Base-by-base conservation (phyloP, 83 land plant genomes). In the Isoetes engelmannii region DNA sequence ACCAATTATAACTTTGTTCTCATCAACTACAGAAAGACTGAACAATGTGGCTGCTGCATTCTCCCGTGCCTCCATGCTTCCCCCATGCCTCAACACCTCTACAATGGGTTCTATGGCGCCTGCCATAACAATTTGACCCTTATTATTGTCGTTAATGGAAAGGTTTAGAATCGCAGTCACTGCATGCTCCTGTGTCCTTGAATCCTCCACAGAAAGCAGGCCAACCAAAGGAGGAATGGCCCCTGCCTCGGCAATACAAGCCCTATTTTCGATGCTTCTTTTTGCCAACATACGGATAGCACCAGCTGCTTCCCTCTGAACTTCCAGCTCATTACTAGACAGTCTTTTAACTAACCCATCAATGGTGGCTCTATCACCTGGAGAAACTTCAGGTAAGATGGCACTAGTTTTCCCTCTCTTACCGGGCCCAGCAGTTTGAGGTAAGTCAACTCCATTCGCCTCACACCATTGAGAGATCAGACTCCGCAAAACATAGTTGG, bases 1-100 rank as follows among this genome's bases (percentile, higher is more conserved):
- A 13, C 79, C 79, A 15, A 76, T 76, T 6, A 58, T 21, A 5
- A 48, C 70, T 60, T 73, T 73, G 65, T 73, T 67, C 21, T 73
- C 71, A 61, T 78, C 80, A 37, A 65, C 61, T 28, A 51, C 56
- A 7, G 71, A 78, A 21, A 78, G n/a, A 65, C 13, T 65, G 8
- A 21, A 37, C 19, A 42, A n/a, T 4, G 19, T 44, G 41, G 67
- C 19, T 42, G 67, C 67, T 42, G 42, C 19, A 65, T 42, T 44
- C 45, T 42, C 19, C 2, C 42, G 8, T 10, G 13, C 48, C 45
- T 13, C 19, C 67, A 42, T 37, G 19, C 67, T 19, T 57, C 63
- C 37, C 10, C 37, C 63, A 28, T 28, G 37, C 1, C 63, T 17
- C n/a, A 17, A 18, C 9, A 17, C 18, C 19, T 21, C 67, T 44